Evolutionary conservation across 116 monocot genomes (phyloP).

Genomic region (Cymodocea nodosa): DNA sequence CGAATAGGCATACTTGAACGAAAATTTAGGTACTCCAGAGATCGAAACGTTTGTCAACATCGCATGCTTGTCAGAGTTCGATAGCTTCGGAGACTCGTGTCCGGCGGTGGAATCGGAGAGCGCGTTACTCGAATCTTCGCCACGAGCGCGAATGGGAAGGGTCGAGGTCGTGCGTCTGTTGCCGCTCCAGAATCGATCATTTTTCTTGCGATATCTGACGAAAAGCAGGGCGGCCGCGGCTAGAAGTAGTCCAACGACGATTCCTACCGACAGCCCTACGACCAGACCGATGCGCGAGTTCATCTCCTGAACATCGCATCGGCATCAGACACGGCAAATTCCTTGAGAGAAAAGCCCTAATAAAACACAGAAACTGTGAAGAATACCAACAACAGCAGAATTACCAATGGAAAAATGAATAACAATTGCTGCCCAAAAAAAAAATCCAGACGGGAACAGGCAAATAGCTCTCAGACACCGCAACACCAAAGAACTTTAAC

Average conservation of each 20-base stretch:
- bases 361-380: no score
- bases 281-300: neutral
- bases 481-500: no score
- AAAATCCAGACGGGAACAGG: no score
- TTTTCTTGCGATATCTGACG: neutral
- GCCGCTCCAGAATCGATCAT: neutral
- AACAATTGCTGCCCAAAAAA: no score
- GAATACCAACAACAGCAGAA: no score
- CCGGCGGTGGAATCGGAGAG: conserved; percentile 61
- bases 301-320: neutral
- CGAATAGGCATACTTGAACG: conserved; percentile 52
- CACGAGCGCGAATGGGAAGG: conserved; percentile 54
- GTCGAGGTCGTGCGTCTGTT: conserved; percentile 41
- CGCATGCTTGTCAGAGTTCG: conserved; percentile 36
- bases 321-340: neutral
- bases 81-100: conserved; percentile 39
- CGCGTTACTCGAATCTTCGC: conserved; percentile 32
- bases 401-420: no score
- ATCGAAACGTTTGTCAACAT: conserved; percentile 41
- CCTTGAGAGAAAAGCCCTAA: no score
- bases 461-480: no score
- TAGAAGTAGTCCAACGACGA: conserved; percentile 2
- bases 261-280: conserved; percentile 1
- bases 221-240: neutral
- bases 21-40: conserved; percentile 77